phyloP scores from a whole-genome alignment of 179 eudicot genomes.

The Beta lomatogona region DNA sequence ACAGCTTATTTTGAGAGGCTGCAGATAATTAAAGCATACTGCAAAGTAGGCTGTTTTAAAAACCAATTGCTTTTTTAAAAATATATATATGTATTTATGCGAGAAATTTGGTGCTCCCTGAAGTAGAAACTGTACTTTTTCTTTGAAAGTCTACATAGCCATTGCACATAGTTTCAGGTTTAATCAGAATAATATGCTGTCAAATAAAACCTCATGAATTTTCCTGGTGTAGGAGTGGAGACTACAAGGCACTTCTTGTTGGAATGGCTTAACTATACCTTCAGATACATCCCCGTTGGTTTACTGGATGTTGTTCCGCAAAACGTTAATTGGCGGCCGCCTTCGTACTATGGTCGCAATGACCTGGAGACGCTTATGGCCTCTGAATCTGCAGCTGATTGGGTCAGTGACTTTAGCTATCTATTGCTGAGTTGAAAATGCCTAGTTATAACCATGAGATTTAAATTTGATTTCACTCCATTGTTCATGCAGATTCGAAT shows the following conservation, averaged over 20 bases:
- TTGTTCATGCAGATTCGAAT: conserved; percentile 65
- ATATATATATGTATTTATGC: neutral
- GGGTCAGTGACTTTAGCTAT: conserved; percentile 52
- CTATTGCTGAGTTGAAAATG: neutral
- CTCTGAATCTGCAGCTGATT: conserved; percentile 97
- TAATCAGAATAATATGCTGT: neutral
- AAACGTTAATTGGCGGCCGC: conserved; percentile 80
- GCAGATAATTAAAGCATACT: neutral
- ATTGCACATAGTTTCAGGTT: neutral
- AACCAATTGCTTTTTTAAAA: neutral
- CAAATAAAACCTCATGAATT: neutral
- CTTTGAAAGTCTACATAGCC: neutral
- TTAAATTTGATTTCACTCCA: neutral
- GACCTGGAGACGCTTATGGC: conserved; percentile 97
- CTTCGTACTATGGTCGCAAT: conserved; percentile 86
- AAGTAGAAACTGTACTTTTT: no score
- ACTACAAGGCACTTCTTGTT: conserved; percentile 90
- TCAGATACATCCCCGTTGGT: conserved; percentile 85
- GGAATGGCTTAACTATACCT: conserved; percentile 93
- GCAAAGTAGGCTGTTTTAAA: neutral
- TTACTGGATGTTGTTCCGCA: conserved; percentile 89
- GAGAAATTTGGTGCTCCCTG: neutral
- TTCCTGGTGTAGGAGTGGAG: conserved; percentile 73
- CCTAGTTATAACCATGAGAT: neutral
- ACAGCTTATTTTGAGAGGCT: neutral